A percentile compares a stretch with the other conserved stretches of the same genome.
These are phyloP conservation scores for Mycena rosella DNA, from an alignment of 768 basidiomycete genomes.

Conservation along the genomic window DNA sequence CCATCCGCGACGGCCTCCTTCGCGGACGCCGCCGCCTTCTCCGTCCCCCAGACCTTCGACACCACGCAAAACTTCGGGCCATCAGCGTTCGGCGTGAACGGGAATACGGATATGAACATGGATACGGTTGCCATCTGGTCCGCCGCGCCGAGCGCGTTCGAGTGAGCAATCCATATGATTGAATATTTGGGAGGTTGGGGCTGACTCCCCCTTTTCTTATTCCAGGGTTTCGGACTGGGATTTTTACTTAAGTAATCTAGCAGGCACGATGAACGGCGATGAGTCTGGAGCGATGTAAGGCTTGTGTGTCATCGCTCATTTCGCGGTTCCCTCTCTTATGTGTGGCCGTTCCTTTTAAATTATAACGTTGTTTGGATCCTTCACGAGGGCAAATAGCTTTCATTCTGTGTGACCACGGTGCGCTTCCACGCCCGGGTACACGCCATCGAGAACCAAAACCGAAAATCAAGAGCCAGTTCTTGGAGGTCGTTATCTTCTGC, in stretches of 20 bases:
- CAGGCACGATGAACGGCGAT: not conserved
- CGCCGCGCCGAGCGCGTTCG: slow-evolving; percentile 15
- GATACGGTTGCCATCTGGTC: slow-evolving; percentile 24
- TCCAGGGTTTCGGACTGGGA: slow-evolving; percentile 26
- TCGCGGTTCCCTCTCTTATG: too few species aligned
- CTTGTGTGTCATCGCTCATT: too few species aligned
- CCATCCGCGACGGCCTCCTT: not conserved
- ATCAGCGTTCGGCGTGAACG: not conserved
- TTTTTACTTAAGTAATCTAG: slow-evolving; percentile 3
- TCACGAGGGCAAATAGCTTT: too few species aligned
- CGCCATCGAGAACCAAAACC: too few species aligned
- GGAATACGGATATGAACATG: not conserved
- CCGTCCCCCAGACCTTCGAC: not conserved
- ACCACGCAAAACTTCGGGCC: not conserved
- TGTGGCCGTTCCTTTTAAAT: too few species aligned
- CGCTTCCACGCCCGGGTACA: too few species aligned
- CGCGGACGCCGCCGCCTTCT: not conserved
- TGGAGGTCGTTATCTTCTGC: too few species aligned
- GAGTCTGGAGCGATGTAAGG: not conserved
- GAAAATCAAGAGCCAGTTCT: too few species aligned
- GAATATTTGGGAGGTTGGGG: not conserved
- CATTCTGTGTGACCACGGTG: too few species aligned
- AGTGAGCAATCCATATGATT: slow-evolving; percentile 13
- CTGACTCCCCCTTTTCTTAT: not conserved
- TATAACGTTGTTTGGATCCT: too few species aligned